Conservation (phyloP, 495 filamentous ascomycete genomes). For the Patellaria atrata region DNA sequence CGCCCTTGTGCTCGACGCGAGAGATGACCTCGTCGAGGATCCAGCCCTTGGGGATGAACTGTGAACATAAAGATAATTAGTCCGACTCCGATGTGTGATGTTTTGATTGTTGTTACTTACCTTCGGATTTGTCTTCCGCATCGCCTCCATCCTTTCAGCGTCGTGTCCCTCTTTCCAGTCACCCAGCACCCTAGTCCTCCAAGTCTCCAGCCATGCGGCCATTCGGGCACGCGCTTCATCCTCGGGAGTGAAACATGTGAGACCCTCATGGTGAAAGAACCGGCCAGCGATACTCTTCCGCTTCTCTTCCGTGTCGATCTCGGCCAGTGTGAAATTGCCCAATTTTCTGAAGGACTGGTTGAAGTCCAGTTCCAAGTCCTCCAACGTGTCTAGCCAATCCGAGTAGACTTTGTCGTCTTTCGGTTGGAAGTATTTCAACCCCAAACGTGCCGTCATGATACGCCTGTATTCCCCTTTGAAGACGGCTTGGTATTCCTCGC, state of each 20-base stretch:
- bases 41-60: slow-evolving; percentile 79
- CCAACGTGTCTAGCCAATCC: slow-evolving; percentile 67
- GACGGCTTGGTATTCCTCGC: slow-evolving; percentile 73
- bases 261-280: slow-evolving; percentile 60
- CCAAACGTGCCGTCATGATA: slow-evolving; percentile 64
- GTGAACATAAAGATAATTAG: background rate
- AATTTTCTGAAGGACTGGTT: slow-evolving; percentile 80
- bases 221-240: slow-evolving; percentile 48
- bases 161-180: slow-evolving; percentile 53
- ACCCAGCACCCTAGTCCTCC: slow-evolving; percentile 49
- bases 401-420: slow-evolving; percentile 60
- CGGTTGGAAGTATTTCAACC: slow-evolving; percentile 48
- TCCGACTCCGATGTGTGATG: background rate
- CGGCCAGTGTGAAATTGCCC: slow-evolving; percentile 38
- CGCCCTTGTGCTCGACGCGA: slow-evolving; percentile 69
- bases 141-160: slow-evolving; percentile 45
- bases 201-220: slow-evolving; percentile 60
- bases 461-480: slow-evolving; percentile 78
- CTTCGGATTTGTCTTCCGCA: slow-evolving; percentile 81
- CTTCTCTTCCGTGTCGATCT: slow-evolving; percentile 45
- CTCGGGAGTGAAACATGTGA: slow-evolving; percentile 42
- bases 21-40: slow-evolving; percentile 85
- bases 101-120: slow-evolving; percentile 23
- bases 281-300: slow-evolving; percentile 40
- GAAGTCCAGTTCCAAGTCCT: slow-evolving; percentile 72